Evolutionary conservation across 2,329 filamentous ascomycete species (phyloP), one percentile per base, ranked within the genome.

Genomic region (Cryphonectria carpinicola): DNA sequence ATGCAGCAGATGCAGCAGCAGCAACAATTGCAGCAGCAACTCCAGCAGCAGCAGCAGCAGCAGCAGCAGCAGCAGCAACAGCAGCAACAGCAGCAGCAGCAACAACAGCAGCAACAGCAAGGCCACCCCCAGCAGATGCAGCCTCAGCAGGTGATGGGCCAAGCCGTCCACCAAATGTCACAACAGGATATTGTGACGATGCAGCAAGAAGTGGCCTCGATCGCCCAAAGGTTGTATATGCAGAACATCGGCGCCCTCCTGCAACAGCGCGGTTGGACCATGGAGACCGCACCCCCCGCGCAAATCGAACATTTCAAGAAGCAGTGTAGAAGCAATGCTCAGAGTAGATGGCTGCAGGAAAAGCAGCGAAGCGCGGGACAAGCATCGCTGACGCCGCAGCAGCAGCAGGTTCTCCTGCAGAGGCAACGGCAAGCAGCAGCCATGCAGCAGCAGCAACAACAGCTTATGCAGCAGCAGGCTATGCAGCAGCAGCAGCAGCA

Each of bases 241-340:
- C 80, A 80, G 66, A 77, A 83, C 67, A 73, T 88, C 11, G 74
- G 70, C 0, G 65, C 69, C 0, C 71, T 83, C 3, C 77, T 78
- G 0, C 74, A 75, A 1, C 82, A 81, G 25, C 85, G 79, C 68
- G 84, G 84, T 14, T 81, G 82, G 0, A 69, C 74, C 1, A 69
- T 77, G 5, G 81, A 84, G 32, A 81, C 82, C 41, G 83, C 88
- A 4, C 86, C 87, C 0, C 78, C 75, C 0, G 86, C 88, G 0
- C 67, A 80, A 1, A 70, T 84, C 39, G 81, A 85, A 0, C 81
- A 80, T 43, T 82, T 87, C 39, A 87, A 85, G 76, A 76, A 79
- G 25, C 74, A 75, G 1, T 87, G 85, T 39, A 60, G 80, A 65
- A 4, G 52, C 71, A 0, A 81, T 81, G 70, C 85, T 85, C 1